Evolutionary conservation across 2,329 filamentous ascomycete genomes (phyloP).

Genomic region (Sarocladium strictum): DNA sequence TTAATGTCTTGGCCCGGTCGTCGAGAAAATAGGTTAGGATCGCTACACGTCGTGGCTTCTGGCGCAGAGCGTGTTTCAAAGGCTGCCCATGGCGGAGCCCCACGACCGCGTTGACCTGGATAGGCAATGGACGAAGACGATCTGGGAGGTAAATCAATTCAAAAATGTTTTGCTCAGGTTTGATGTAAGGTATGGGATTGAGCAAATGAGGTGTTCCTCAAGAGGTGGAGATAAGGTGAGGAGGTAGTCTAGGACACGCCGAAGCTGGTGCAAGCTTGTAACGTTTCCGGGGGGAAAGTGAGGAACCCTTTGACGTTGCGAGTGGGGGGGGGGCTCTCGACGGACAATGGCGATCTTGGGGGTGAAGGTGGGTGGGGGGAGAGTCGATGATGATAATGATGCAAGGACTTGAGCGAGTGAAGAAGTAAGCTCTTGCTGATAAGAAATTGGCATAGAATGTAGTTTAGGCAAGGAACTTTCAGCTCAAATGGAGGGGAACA

Average conservation of each 20-base stretch:
- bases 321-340: not conserved
- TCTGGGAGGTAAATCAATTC: not conserved
- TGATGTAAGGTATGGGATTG: not conserved
- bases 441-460: not conserved
- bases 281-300: conserved; percentile 6
- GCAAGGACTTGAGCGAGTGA: not conserved
- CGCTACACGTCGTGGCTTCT: not conserved
- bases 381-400: conserved; percentile 2
- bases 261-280: not conserved
- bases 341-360: not conserved
- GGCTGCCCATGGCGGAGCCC: conserved; percentile 1
- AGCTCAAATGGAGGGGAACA: not conserved
- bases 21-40: not conserved
- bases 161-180: not conserved
- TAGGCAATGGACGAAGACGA: not conserved
- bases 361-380: not conserved
- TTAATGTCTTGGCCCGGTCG: not conserved
- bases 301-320: not conserved
- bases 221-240: too few relatives aligned
- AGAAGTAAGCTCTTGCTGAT: not conserved
- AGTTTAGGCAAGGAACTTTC: not conserved
- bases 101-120: not conserved
- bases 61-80: conserved; percentile 8
- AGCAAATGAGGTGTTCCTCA: not conserved
- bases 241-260: not conserved